Conservation (phyloP, 352 stramenopile species). For the Phytophthora sp. region DNA sequence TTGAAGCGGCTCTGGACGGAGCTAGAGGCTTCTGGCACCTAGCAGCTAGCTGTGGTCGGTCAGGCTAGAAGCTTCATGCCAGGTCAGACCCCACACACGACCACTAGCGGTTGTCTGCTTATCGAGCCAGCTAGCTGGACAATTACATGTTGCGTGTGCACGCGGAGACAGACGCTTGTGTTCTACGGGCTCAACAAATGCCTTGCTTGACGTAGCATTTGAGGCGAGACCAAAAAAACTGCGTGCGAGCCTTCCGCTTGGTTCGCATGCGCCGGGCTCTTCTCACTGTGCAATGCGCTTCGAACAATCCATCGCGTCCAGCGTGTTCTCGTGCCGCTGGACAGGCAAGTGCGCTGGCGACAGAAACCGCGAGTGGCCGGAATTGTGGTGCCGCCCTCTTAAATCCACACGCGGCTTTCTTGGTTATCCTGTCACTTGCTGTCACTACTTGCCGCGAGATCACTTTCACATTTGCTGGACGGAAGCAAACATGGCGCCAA, state of each 20-base stretch:
- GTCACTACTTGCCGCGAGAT: slow-evolving; percentile 6
- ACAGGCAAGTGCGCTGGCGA: slow-evolving; percentile 31
- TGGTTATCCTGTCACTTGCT: slow-evolving; percentile 2
- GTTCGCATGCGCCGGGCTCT: background rate
- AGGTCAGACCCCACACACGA: no score
- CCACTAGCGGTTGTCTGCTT: no score
- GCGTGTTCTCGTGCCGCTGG: slow-evolving; percentile 1
- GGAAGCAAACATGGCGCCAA: slow-evolving; percentile 17
- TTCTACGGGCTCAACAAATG: no score
- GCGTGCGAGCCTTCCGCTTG: slow-evolving; percentile 1
- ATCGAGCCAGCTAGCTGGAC: no score
- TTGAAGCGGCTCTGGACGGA: slow-evolving; percentile 5
- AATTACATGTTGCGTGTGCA: no score
- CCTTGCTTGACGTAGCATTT: background rate
- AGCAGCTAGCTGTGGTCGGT: background rate
- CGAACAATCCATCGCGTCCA: slow-evolving; percentile 12
- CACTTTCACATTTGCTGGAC: slow-evolving; percentile 23
- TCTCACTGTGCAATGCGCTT: slow-evolving; percentile 6
- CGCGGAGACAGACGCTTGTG: no score
- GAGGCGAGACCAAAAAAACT: no score
- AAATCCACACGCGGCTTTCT: slow-evolving; percentile 21
- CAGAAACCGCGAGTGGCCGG: slow-evolving; percentile 29
- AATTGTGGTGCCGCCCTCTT: slow-evolving; percentile 9
- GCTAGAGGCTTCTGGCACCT: background rate
- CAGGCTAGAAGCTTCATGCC: no score